A percentile compares a stretch with the other conserved stretches of the same genome.
These are phyloP conservation scores for Claviceps spartinae DNA, from an alignment of 2,329 filamentous ascomycete species.

Conservation along the genomic window DNA sequence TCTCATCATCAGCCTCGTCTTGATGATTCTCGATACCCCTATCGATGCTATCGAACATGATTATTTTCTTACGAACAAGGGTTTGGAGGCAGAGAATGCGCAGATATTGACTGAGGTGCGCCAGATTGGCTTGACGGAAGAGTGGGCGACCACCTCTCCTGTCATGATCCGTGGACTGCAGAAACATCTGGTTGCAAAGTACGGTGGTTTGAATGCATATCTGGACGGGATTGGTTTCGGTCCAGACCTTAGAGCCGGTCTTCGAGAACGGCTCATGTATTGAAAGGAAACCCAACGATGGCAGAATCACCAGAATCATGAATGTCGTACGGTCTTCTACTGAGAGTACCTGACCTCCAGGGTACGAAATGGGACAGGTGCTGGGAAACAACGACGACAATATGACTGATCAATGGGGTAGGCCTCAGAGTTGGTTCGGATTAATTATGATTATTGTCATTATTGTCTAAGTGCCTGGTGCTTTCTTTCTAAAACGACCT, in stretches of 20 bases:
- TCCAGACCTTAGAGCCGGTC: slow-evolving; percentile 23
- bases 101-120: slow-evolving; percentile 54
- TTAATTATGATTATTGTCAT: not conserved
- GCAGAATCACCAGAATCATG: not conserved
- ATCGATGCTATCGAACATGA: slow-evolving; percentile 51
- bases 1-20: slow-evolving; percentile 51
- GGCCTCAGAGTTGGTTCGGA: not conserved
- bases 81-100: slow-evolving; percentile 46
- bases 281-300: slow-evolving; percentile 12
- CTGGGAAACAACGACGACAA: no score
- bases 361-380: no score
- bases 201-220: slow-evolving; percentile 56
- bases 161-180: slow-evolving; percentile 49
- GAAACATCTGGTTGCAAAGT: slow-evolving; percentile 42
- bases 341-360: no score
- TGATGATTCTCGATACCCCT: slow-evolving; percentile 50
- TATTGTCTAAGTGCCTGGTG: slow-evolving; percentile 17
- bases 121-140: slow-evolving; percentile 57
- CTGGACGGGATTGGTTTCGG: slow-evolving; percentile 47
- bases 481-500: slow-evolving; percentile 63
- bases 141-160: slow-evolving; percentile 53
- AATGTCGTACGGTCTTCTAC: not conserved
- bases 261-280: slow-evolving; percentile 30
- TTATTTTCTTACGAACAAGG: slow-evolving; percentile 52
- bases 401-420: no score